These are phyloP conservation scores for Coprinopsis marcescibilis DNA, from an alignment of 768 basidiomycete genomes.

Conservation along the genomic window DNA sequence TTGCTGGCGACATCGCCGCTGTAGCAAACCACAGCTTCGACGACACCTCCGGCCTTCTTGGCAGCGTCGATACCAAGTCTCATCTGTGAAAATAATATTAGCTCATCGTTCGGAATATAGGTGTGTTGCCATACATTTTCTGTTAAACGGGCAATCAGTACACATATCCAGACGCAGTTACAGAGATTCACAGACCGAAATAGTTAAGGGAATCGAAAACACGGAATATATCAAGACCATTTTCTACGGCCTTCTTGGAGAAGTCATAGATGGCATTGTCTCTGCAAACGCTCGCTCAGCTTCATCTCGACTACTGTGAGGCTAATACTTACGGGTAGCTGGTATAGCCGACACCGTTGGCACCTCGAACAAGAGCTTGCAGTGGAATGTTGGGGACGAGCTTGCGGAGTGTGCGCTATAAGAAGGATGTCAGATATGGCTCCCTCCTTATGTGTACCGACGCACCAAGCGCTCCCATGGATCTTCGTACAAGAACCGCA, in stretches of 20 bases:
- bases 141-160: conserved; percentile 22
- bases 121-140: conserved; percentile 57
- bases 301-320: conserved; percentile 3
- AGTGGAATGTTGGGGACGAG: conserved; percentile 98
- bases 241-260: conserved; percentile 99
- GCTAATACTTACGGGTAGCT: conserved; percentile 79
- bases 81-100: conserved; percentile 51
- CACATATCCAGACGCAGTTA: conserved; percentile 2
- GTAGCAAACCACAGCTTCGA: conserved; percentile 97
- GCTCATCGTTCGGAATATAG: neutral
- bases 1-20: conserved; percentile 94
- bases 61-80: conserved; percentile 97
- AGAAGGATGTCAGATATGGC: conserved; percentile 14
- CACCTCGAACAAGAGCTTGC: conserved; percentile 97
- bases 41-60: conserved; percentile 98
- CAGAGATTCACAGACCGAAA: conserved; percentile 69
- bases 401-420: conserved; percentile 82
- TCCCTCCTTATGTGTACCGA: conserved; percentile 5
- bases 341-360: conserved; percentile 98
- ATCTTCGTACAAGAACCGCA: conserved; percentile 99
- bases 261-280: conserved; percentile 99
- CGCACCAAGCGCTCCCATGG: conserved; percentile 95
- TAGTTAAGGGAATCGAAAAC: conserved; percentile 99
- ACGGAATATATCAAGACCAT: conserved; percentile 98
- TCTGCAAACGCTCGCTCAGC: conserved; percentile 29